A percentile compares a stretch with the other conserved stretches of the same genome.
Evolutionary conservation across 345 rosid species (phyloP).

Genomic region (Zanthoxylum bungeanum): DNA sequence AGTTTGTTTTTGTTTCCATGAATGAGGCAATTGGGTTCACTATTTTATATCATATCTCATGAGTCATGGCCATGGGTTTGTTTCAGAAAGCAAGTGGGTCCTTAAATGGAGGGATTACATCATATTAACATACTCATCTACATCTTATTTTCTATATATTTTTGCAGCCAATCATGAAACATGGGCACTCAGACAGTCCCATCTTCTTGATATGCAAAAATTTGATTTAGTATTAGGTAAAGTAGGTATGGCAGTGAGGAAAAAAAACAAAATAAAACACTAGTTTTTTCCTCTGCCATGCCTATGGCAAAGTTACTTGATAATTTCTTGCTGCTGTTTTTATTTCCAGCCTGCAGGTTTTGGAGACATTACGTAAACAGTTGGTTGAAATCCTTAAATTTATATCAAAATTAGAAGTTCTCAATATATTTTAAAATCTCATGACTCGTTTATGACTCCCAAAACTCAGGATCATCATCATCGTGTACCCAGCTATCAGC

Average conservation of each 20-base stretch:
- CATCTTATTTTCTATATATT: background rate
- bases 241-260: background rate
- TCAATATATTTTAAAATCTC: too few species aligned
- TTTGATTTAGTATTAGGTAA: too few species aligned
- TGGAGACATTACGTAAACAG: too few species aligned
- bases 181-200: constrained; percentile 20
- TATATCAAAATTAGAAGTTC: too few species aligned
- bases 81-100: constrained; percentile 18
- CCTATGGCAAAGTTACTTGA: background rate
- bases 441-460: too few species aligned
- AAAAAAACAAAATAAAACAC: background rate
- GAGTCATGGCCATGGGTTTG: constrained; percentile 4
- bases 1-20: constrained; percentile 11
- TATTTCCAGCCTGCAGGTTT: background rate
- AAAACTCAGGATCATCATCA: too few species aligned
- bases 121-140: background rate
- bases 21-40: constrained; percentile 10
- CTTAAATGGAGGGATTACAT: constrained; percentile 7
- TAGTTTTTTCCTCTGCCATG: background rate
- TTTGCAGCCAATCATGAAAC: constrained; percentile 23
- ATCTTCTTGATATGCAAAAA: constrained; percentile 16
- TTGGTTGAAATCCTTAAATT: too few species aligned
- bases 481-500: too few species aligned
- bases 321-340: background rate
- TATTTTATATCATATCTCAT: background rate